A percentile compares a stretch with the other conserved stretches of the same genome.
Conservation (phyloP, 192 early-diverging fungal species). For the Backusella psychrophila region DNA sequence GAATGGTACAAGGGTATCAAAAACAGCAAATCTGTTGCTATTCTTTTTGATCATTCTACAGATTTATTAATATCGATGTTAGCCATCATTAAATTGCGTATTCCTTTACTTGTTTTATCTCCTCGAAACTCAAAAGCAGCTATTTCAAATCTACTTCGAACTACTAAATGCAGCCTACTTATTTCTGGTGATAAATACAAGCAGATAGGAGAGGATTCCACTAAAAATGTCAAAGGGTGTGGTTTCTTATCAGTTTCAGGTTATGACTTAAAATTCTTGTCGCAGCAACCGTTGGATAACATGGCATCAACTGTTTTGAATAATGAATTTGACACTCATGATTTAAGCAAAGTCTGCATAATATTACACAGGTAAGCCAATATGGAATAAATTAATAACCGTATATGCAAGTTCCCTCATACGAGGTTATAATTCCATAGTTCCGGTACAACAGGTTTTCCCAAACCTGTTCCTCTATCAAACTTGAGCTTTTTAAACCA, state of each 20-base stretch:
- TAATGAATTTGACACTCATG: not conserved
- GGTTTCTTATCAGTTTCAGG: not conserved
- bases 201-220: not conserved
- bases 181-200: not conserved
- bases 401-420: not conserved
- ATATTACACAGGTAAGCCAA: not conserved
- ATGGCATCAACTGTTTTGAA: not conserved
- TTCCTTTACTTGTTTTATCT: not conserved
- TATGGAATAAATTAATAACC: not conserved
- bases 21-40: not conserved
- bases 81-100: constrained; percentile 8
- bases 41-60: constrained; percentile 1
- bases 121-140: constrained; percentile 15
- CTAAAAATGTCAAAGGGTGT: not conserved
- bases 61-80: not conserved
- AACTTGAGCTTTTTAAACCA: not conserved
- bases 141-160: not conserved
- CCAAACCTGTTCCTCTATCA: not conserved
- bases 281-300: not conserved
- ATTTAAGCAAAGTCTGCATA: not conserved
- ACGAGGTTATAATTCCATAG: not conserved
- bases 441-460: constrained; percentile 10
- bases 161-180: not conserved
- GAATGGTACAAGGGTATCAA: not conserved
- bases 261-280: not conserved